Evolutionary conservation across 306 rosid genomes (phyloP).

Genomic region (Dalbergia cochinchinensis): DNA sequence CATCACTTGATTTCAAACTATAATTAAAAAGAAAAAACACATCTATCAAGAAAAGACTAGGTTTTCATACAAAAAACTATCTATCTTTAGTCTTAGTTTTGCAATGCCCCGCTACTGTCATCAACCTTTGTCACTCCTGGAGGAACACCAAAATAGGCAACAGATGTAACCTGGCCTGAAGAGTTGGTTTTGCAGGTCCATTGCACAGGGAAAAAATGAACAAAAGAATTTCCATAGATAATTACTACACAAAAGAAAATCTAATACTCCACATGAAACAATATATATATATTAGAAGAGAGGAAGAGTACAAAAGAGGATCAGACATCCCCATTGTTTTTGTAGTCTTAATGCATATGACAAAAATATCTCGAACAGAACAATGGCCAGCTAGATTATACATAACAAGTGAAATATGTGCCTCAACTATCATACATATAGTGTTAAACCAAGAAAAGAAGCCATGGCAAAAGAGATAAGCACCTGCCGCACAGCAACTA

Average conservation of each 20-base stretch:
- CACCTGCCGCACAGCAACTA: slow-evolving; percentile 97
- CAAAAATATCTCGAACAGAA: slow-evolving; percentile 29
- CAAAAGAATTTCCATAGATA: background rate
- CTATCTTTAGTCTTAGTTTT: slow-evolving; percentile 1
- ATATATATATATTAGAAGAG: too few relatives aligned
- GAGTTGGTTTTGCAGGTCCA: background rate
- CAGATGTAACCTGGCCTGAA: slow-evolving; percentile 7
- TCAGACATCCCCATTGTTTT: background rate
- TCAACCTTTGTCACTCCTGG: slow-evolving; percentile 23
- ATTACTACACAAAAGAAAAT: background rate
- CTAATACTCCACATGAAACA: slow-evolving; percentile 3
- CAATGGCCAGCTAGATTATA: slow-evolving; percentile 10
- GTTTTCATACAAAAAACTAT: slow-evolving; percentile 26
- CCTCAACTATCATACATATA: slow-evolving; percentile 21
- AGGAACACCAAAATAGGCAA: slow-evolving; percentile 12
- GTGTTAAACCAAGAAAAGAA: slow-evolving; percentile 18
- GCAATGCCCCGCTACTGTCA: slow-evolving; percentile 3
- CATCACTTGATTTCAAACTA: slow-evolving; percentile 6
- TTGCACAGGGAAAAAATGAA: background rate
- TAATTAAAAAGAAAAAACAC: background rate
- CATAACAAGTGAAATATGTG: slow-evolving; percentile 5
- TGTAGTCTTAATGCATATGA: slow-evolving; percentile 21
- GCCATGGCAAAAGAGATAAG: slow-evolving; percentile 32
- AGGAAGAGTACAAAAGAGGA: too few relatives aligned
- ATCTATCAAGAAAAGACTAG: background rate